These are phyloP conservation scores for Cicer cuneatum DNA, from an alignment of 306 rosid genomes.

Conservation along the genomic window DNA sequence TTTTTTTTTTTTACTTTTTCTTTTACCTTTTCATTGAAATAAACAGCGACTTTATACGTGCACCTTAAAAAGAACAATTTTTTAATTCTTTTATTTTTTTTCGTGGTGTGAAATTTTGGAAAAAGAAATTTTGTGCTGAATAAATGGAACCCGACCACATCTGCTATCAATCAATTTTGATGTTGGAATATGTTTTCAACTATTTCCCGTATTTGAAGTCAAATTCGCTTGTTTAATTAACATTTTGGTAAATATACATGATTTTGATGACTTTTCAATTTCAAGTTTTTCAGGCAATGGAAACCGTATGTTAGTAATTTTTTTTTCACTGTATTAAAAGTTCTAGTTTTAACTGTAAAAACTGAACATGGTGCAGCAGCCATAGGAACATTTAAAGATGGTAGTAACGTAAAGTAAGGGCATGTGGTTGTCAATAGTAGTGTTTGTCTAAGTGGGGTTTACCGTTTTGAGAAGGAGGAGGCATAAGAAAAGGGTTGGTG, in stretches of 20 bases:
- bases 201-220: slow-evolving; percentile 41
- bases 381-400: no score
- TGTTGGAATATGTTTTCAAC: slow-evolving; percentile 12
- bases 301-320: background rate
- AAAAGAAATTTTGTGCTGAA: background rate
- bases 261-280: background rate
- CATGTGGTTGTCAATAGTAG: background rate
- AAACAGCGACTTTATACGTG: slow-evolving; percentile 39
- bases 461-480: slow-evolving; percentile 35
- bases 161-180: slow-evolving; percentile 46
- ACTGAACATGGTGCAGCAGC: background rate
- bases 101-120: background rate
- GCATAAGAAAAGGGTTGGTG: slow-evolving; percentile 35
- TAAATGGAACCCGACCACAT: background rate
- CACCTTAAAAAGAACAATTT: slow-evolving; percentile 1
- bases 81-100: background rate
- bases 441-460: slow-evolving; percentile 48
- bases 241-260: slow-evolving; percentile 2
- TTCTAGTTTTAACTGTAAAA: background rate
- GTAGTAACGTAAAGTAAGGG: background rate
- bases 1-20: background rate
- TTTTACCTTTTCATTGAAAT: slow-evolving; percentile 30
- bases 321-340: background rate
- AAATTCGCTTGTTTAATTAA: slow-evolving; percentile 24
- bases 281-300: background rate